Conservation (phyloP, 1,139 yeast species). For the Kodamaea suecica region DNA sequence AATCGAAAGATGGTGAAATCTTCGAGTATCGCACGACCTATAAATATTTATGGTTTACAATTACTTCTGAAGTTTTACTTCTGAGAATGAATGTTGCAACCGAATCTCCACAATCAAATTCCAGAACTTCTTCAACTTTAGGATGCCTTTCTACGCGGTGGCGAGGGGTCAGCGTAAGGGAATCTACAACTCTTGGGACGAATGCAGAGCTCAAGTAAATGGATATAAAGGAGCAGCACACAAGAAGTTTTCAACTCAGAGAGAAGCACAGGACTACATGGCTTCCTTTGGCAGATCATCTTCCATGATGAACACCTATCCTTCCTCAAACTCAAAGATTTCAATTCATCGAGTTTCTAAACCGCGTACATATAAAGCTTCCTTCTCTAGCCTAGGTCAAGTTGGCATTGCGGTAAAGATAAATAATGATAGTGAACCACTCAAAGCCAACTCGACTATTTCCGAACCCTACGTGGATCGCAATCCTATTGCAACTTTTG, state of each 20-base stretch:
- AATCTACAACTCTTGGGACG: constrained; percentile 51
- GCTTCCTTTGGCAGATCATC: neutral
- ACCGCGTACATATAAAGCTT: too few relatives aligned
- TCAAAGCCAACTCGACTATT: neutral
- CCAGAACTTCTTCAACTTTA: neutral
- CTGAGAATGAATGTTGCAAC: too few relatives aligned
- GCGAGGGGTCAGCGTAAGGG: constrained; percentile 54
- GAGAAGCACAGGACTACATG: constrained; percentile 39
- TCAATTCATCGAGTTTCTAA: neutral
- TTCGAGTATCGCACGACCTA: too few relatives aligned
- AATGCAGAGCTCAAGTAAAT: constrained; percentile 43
- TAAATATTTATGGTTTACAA: too few relatives aligned
- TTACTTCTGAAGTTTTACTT: too few relatives aligned
- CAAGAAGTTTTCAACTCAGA: constrained; percentile 47
- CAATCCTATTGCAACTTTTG: neutral
- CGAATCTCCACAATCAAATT: constrained; percentile 13
- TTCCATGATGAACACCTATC: neutral
- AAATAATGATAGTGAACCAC: neutral
- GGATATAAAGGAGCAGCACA: constrained; percentile 54
- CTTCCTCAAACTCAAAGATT: neutral
- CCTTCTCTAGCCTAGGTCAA: too few relatives aligned
- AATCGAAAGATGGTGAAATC: too few relatives aligned
- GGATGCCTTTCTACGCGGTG: constrained; percentile 50
- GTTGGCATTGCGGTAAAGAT: too few relatives aligned
- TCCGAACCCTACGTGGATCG: neutral